These are phyloP conservation scores for Scleromitrula shiraiana DNA, from an alignment of 2,329 filamentous ascomycete genomes.

Conservation along the genomic window DNA sequence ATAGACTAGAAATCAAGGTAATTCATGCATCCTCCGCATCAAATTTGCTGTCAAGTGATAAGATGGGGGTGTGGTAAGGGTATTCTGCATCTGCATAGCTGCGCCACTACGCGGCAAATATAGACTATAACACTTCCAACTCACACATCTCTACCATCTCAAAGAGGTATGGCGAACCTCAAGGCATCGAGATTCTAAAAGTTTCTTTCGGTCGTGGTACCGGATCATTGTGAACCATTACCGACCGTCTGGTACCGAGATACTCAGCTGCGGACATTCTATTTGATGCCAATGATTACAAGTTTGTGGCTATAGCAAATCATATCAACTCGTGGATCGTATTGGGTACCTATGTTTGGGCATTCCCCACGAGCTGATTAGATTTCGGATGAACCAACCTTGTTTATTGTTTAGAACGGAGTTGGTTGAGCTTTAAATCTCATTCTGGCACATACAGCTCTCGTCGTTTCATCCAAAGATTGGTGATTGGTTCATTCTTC, in stretches of 20 bases:
- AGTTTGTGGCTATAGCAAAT: background rate
- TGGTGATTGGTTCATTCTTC: too few species aligned
- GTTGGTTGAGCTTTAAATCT: too few species aligned
- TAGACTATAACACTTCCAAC: background rate
- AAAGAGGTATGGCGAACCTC: slow-evolving; percentile 3
- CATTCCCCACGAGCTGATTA: too few species aligned
- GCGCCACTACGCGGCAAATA: background rate
- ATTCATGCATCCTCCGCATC: slow-evolving; percentile 6
- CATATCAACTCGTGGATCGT: background rate
- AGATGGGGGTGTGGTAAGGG: background rate
- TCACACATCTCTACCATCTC: background rate
- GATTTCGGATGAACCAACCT: too few species aligned
- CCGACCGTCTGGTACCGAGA: slow-evolving; percentile 8
- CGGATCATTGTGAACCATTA: background rate
- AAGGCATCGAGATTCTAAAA: slow-evolving; percentile 1
- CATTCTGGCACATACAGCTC: too few species aligned
- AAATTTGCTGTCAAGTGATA: slow-evolving; percentile 10
- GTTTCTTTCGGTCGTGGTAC: slow-evolving; percentile 3
- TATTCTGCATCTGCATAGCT: slow-evolving; percentile 1
- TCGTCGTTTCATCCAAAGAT: too few species aligned
- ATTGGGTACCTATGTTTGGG: background rate
- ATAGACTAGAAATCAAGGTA: background rate
- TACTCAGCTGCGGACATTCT: slow-evolving; percentile 5
- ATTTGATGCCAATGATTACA: background rate
- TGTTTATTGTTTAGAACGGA: too few species aligned